Evolutionary conservation across 805 yeast species (phyloP), one percentile per base, ranked within the genome.

Genomic region (Metschnikowia gelsemii): DNA sequence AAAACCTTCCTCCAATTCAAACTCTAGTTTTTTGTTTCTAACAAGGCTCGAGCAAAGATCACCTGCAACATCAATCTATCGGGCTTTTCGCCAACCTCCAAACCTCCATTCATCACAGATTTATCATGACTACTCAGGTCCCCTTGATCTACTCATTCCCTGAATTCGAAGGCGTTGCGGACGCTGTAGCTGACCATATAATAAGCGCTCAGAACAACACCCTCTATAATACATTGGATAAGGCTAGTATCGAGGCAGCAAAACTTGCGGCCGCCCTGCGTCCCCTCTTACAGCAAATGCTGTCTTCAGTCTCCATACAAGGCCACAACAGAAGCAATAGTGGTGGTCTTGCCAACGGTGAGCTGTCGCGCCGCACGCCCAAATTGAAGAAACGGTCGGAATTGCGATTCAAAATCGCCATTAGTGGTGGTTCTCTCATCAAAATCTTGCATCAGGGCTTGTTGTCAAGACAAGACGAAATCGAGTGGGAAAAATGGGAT

Each of bases 171-270:
- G 93, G 87, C 13, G 96, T 91, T 23, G 97, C 98, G 2, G 95
- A 86, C 40, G 98, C 98, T 18, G 96, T 91, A 21, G 97, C 97
- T 1, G 96, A 93, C 64, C 96, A 90, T 63, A 84, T 91, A 35
- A 80, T 89, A 25, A 79, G 86, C 21, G 95, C 96, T 9, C 98
- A 93, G 66, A 87, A 90, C 57, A 64, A 75, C 47, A 78, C 89
- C 8, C 66, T 85, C 27, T 76, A 71, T 55, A 61, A 65, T 45
- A 66, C 73, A 2, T 52, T 65, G 45, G 74, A 70, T 47, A 54
- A 47, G 21, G 51, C 55, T 13, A 62, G 62, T 48, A 67, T 69
- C 27, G 59, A 52, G 28, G 42, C 52, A n/a, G 48, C 62, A 42
- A 62, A 65, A 55, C 61, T 59, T 32, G 61, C 60, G 34, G 49